phyloP scores from a whole-genome alignment of 345 rosid genomes.

The Sonneratia caseolaris region DNA sequence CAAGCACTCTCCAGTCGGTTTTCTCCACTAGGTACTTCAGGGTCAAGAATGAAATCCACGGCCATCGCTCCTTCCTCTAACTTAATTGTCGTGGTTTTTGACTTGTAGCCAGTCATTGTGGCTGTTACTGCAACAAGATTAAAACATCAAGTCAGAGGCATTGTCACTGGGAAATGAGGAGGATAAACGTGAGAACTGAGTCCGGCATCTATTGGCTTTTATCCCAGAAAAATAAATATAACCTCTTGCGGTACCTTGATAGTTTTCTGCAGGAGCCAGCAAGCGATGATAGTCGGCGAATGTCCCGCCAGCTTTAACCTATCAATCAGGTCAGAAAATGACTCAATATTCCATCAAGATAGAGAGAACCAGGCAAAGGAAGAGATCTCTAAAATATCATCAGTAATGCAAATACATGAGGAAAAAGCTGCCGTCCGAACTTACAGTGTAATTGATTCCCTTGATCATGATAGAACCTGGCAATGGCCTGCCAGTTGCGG shows the following conservation, averaged over 20 bases:
- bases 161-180: not conserved
- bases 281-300: constrained; percentile 75
- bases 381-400: not conserved
- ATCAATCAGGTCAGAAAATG: constrained; percentile 10
- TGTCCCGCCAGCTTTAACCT: constrained; percentile 56
- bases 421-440: not conserved
- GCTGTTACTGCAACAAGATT: constrained; percentile 43
- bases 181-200: not conserved
- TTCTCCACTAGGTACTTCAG: constrained; percentile 28
- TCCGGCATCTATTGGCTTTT: not conserved
- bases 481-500: constrained; percentile 63
- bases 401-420: no score
- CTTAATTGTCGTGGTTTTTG: constrained; percentile 51
- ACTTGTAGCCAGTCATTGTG: constrained; percentile 57
- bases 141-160: not conserved
- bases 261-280: constrained; percentile 55
- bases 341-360: not conserved
- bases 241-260: constrained; percentile 52
- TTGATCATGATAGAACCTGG: constrained; percentile 52
- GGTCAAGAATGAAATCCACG: constrained; percentile 73
- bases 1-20: constrained; percentile 24
- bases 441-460: constrained; percentile 78
- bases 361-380: not conserved
- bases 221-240: not conserved
- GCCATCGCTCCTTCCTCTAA: constrained; percentile 52